phyloP scores from a whole-genome alignment of 225 moss, liverwort and hornwort genomes.

The Physcomitrium patens region DNA sequence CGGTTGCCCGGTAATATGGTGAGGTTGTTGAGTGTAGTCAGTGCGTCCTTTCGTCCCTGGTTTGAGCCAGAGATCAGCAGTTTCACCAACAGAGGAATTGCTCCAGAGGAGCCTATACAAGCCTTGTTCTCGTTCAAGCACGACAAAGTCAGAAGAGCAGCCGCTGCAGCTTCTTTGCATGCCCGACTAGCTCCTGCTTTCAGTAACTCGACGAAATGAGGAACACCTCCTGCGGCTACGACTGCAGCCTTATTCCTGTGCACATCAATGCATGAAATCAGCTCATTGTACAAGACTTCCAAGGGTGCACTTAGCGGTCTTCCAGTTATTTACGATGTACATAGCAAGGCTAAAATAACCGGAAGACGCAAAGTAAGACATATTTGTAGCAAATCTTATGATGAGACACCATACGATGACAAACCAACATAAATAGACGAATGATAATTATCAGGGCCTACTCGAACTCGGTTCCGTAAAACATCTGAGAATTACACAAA shows the following conservation, averaged over 20 bases:
- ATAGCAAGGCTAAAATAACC: too few relatives aligned
- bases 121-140: slow-evolving; percentile 84
- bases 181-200: slow-evolving; percentile 71
- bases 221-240: slow-evolving; percentile 74
- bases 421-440: too few relatives aligned
- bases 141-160: slow-evolving; percentile 77
- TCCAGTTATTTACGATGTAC: too few relatives aligned
- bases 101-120: slow-evolving; percentile 85
- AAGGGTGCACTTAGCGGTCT: not conserved
- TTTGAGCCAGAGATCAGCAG: slow-evolving; percentile 83
- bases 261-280: slow-evolving; percentile 18
- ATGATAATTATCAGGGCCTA: too few relatives aligned
- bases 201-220: slow-evolving; percentile 71
- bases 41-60: slow-evolving; percentile 83
- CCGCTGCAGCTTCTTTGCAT: slow-evolving; percentile 87
- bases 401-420: too few relatives aligned
- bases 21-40: slow-evolving; percentile 86
- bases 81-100: slow-evolving; percentile 86
- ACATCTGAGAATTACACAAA: too few relatives aligned
- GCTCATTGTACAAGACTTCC: slow-evolving; percentile 6
- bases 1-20: slow-evolving; percentile 77
- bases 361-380: too few relatives aligned
- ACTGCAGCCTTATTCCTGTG: slow-evolving; percentile 85
- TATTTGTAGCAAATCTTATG: too few relatives aligned
- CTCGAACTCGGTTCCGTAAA: too few relatives aligned